Percentiles rank a stretch among this genome's conserved stretches.
Conservation (phyloP, 352 stramenopile genomes). For the Phytophthora uliginosa region DNA sequence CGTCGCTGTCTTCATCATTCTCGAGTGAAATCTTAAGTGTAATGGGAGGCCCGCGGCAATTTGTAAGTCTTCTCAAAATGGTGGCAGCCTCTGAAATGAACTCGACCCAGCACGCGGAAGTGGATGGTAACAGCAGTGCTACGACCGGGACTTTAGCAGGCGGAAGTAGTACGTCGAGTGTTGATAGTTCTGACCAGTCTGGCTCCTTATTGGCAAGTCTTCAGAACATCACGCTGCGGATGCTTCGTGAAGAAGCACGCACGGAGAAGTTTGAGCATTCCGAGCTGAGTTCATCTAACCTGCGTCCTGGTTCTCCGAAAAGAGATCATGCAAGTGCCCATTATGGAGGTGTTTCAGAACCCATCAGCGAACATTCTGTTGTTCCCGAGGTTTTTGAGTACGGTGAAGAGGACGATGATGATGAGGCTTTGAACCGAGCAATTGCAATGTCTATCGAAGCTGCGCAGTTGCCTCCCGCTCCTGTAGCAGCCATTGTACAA, state of each 20-base stretch:
- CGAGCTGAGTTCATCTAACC: constrained; percentile 15
- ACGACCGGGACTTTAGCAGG: neutral
- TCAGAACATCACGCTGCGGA: constrained; percentile 57
- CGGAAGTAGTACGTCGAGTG: constrained; percentile 5
- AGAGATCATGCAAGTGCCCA: constrained; percentile 1
- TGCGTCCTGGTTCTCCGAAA: neutral
- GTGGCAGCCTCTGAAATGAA: constrained; percentile 85
- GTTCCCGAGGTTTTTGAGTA: constrained; percentile 15
- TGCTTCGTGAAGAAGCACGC: constrained; percentile 69
- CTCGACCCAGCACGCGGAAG: constrained; percentile 32
- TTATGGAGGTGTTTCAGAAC: neutral
- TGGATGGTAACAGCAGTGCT: constrained; percentile 9
- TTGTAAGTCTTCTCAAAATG: constrained; percentile 87
- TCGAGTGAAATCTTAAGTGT: constrained; percentile 56
- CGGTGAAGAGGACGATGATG: constrained; percentile 28
- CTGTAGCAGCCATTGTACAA: neutral
- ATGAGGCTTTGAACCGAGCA: constrained; percentile 46
- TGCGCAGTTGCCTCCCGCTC: constrained; percentile 1
- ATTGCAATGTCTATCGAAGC: constrained; percentile 62
- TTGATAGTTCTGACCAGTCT: constrained; percentile 35
- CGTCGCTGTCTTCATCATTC: constrained; percentile 18
- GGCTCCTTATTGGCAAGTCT: constrained; percentile 63
- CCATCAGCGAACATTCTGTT: constrained; percentile 5
- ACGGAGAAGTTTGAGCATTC: constrained; percentile 37
- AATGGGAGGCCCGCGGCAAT: constrained; percentile 75